A percentile compares a stretch with the other conserved stretches of the same genome.
Evolutionary conservation across 331 rosid genomes (phyloP).

Genomic region (Spiraea crenata): DNA sequence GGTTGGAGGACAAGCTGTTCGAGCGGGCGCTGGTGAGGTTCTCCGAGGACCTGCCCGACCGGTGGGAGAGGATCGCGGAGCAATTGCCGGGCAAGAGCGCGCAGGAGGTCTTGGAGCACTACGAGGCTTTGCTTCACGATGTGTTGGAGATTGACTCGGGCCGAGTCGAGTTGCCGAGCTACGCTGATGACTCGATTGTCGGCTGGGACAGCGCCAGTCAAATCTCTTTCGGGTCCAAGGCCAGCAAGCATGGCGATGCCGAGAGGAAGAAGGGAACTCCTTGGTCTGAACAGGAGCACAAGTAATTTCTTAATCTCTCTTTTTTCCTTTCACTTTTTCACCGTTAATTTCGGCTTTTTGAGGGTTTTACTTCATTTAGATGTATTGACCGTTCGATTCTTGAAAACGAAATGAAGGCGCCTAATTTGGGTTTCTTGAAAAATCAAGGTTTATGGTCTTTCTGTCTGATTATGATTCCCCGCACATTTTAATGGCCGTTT

Average conservation of each 20-base stretch:
- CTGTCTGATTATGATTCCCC: neutral
- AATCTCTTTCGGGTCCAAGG: slow-evolving; percentile 61
- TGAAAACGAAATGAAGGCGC: neutral
- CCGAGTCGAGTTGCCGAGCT: slow-evolving; percentile 62
- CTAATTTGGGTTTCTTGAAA: neutral
- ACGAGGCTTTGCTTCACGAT: slow-evolving; percentile 64
- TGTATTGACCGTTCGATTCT: neutral
- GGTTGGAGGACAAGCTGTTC: slow-evolving; percentile 65
- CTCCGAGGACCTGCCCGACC: slow-evolving; percentile 55
- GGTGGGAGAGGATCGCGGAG: slow-evolving; percentile 73
- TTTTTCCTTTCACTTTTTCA: neutral
- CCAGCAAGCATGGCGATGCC: slow-evolving; percentile 35
- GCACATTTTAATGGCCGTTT: neutral
- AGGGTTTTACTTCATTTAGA: neutral
- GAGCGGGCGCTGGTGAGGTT: slow-evolving; percentile 65
- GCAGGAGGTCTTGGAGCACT: slow-evolving; percentile 56
- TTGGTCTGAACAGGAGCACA: slow-evolving; percentile 88
- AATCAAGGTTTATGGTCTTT: neutral
- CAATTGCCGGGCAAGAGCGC: slow-evolving; percentile 57
- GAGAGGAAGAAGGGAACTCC: slow-evolving; percentile 93
- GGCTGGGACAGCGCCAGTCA: slow-evolving; percentile 64
- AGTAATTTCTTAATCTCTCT: slow-evolving; percentile 28
- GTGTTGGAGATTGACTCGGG: slow-evolving; percentile 76
- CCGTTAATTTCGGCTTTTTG: neutral
- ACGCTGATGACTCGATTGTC: slow-evolving; percentile 46